phyloP scores from a whole-genome alignment of 129 eudicot genomes.

The Tagetes patula region DNA sequence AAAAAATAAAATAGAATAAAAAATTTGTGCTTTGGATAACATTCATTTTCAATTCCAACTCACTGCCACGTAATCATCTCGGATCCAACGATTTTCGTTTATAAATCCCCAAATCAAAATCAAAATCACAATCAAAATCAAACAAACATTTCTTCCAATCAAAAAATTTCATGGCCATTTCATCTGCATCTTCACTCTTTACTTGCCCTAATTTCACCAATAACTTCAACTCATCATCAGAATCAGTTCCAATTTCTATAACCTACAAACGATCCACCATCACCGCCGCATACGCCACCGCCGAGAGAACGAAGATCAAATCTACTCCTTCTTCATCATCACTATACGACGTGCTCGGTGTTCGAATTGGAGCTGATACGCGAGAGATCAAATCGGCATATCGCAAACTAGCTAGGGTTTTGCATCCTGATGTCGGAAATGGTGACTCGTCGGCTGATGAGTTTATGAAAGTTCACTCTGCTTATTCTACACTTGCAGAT shows the following conservation, averaged over 20 bases:
- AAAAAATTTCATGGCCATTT: slow-evolving; percentile 14
- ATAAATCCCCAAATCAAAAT: slow-evolving; percentile 4
- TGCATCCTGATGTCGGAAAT: slow-evolving; percentile 63
- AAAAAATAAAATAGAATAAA: no score
- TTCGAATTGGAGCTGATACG: slow-evolving; percentile 49
- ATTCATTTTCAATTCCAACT: no score
- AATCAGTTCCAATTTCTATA: slow-evolving; percentile 4
- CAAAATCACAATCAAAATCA: not conserved
- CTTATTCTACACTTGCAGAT: slow-evolving; percentile 65
- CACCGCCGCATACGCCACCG: slow-evolving; percentile 45
- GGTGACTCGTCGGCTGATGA: slow-evolving; percentile 43
- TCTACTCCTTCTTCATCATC: slow-evolving; percentile 26
- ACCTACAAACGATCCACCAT: slow-evolving; percentile 24
- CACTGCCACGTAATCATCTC: slow-evolving; percentile 15
- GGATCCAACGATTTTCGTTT: not conserved
- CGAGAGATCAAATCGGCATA: slow-evolving; percentile 77
- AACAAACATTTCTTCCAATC: not conserved
- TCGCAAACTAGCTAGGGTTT: slow-evolving; percentile 56
- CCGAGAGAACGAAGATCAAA: slow-evolving; percentile 21
- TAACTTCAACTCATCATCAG: not conserved
- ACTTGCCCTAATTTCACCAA: slow-evolving; percentile 22
- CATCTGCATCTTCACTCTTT: not conserved
- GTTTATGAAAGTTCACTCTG: slow-evolving; percentile 60
- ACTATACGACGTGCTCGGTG: slow-evolving; percentile 60
- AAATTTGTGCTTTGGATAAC: no score